A percentile compares a stretch with the other conserved stretches of the same genome.
These are phyloP conservation scores for Cicer bijugum DNA, from an alignment of 306 rosid species.

Conservation along the genomic window DNA sequence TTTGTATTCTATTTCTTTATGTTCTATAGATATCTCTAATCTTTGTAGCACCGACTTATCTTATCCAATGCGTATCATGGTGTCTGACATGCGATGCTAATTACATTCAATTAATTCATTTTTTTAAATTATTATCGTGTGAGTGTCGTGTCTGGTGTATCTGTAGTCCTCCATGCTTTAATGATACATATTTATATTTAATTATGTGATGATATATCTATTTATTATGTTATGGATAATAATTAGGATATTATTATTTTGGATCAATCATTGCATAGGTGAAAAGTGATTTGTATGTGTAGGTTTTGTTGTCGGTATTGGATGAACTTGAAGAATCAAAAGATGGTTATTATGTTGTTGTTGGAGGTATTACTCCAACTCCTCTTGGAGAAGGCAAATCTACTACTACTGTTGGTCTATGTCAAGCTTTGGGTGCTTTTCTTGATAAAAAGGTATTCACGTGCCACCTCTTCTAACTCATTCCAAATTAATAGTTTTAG, in stretches of 20 bases:
- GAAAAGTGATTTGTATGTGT: constrained; percentile 21
- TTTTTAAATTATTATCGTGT: too few relatives aligned
- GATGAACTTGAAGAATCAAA: constrained; percentile 69
- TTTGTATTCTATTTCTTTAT: background rate
- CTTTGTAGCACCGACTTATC: too few relatives aligned
- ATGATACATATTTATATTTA: background rate
- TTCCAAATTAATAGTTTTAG: background rate
- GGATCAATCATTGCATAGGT: background rate
- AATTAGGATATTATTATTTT: background rate
- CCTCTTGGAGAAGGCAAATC: constrained; percentile 99
- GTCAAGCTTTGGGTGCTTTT: constrained; percentile 98
- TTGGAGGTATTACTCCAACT: constrained; percentile 97
- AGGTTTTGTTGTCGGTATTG: constrained; percentile 84
- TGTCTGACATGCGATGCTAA: too few relatives aligned
- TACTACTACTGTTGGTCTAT: constrained; percentile 96
- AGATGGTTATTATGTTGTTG: constrained; percentile 95
- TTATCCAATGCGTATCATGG: too few relatives aligned
- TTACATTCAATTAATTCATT: too few relatives aligned
- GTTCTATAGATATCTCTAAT: too few relatives aligned
- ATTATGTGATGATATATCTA: too few relatives aligned
- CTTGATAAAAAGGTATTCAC: constrained; percentile 82
- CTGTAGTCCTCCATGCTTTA: too few relatives aligned
- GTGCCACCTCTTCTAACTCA: background rate
- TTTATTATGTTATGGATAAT: too few relatives aligned
- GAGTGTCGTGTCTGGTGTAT: too few relatives aligned